Evolutionary conservation across 495 filamentous ascomycete genomes (phyloP).

Genomic region (Talaromyces trachyspermus): DNA sequence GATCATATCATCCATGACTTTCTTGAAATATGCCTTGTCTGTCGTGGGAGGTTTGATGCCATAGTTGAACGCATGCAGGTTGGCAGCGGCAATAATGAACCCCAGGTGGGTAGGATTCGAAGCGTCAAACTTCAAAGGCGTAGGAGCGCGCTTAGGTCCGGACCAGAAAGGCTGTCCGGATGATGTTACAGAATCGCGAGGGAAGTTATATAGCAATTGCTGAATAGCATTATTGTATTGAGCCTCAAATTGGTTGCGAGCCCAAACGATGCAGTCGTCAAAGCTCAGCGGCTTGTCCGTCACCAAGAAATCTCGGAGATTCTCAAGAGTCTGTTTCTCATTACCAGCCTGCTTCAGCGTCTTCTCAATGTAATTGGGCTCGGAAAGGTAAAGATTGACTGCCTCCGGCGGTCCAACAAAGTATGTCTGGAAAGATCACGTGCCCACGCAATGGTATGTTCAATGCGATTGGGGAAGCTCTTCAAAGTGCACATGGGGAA

Average conservation of each 20-base stretch:
- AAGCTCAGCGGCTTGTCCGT: conserved; percentile 87
- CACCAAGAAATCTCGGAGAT: conserved; percentile 83
- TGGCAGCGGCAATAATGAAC: conserved; percentile 82
- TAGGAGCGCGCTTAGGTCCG: conserved; percentile 93
- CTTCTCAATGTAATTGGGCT: conserved; percentile 83
- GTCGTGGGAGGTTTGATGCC: conserved; percentile 71
- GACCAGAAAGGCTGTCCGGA: conserved; percentile 95
- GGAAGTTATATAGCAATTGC: conserved; percentile 96
- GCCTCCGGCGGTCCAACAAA: conserved; percentile 92
- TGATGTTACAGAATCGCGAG: conserved; percentile 82
- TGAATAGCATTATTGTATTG: conserved; percentile 97
- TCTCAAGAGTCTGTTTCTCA: conserved; percentile 91
- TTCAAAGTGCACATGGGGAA: conserved; percentile 98
- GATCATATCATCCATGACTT: conserved; percentile 86
- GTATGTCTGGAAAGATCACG: conserved; percentile 83
- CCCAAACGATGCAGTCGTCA: conserved; percentile 95
- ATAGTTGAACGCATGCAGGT: conserved; percentile 97
- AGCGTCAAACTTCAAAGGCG: conserved; percentile 80
- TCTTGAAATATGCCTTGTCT: conserved; percentile 59
- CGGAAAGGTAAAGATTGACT: conserved; percentile 87
- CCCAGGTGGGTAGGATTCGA: conserved; percentile 75
- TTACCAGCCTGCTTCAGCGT: conserved; percentile 92
- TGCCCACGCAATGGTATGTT: conserved; percentile 99
- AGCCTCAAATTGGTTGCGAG: conserved; percentile 85
- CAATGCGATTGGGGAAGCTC: conserved; percentile 97